Evolutionary conservation across 164 flowering plant species (phyloP).

Genomic region (Nymphaea thermarum): DNA sequence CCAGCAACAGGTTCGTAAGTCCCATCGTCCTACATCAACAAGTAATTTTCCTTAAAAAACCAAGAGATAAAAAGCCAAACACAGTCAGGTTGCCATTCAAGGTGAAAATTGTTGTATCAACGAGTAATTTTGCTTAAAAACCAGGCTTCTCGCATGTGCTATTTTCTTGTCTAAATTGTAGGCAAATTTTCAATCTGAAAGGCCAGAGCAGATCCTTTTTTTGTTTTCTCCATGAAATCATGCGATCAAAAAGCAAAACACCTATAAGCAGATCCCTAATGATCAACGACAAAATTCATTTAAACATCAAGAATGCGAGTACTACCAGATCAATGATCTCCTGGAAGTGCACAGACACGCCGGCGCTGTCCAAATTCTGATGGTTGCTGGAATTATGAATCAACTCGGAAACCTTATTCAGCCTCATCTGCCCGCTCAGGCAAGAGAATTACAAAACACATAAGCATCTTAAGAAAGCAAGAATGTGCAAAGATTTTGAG

Average conservation of each 20-base stretch:
- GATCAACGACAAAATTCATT: too few relatives aligned
- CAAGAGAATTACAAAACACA: not conserved
- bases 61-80: not conserved
- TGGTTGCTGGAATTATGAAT: conserved; percentile 93
- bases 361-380: conserved; percentile 90
- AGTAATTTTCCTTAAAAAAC: not conserved
- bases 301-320: not conserved
- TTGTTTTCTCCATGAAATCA: too few relatives aligned
- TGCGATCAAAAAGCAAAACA: too few relatives aligned
- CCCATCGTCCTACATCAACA: conserved; percentile 56
- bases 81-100: too few relatives aligned
- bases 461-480: not conserved
- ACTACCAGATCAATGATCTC: conserved; percentile 85
- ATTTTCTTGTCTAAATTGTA: too few relatives aligned
- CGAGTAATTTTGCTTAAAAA: too few relatives aligned
- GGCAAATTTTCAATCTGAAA: too few relatives aligned
- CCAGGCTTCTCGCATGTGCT: too few relatives aligned
- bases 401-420: conserved; percentile 94
- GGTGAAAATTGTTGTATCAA: too few relatives aligned
- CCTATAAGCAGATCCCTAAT: too few relatives aligned
- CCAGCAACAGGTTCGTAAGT: conserved; percentile 71
- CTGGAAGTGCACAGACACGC: conserved; percentile 91
- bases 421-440: conserved; percentile 57
- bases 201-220: too few relatives aligned
- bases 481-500: not conserved